phyloP scores from a whole-genome alignment of 345 rosid genomes.

The Bruguiera gymnorhiza region DNA sequence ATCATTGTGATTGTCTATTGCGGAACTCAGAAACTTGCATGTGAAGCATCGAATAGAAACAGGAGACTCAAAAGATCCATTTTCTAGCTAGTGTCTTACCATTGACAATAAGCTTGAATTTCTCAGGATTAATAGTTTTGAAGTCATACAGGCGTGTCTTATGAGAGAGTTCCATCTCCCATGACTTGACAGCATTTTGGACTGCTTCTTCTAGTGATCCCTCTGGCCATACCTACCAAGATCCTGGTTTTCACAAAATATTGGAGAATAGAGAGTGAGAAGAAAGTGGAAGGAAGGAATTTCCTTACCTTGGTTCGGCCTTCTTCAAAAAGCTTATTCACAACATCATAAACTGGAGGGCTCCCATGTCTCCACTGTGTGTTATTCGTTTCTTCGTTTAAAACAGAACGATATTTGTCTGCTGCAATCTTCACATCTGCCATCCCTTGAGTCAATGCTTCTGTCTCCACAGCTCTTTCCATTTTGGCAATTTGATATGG shows the following conservation, averaged over 20 bases:
- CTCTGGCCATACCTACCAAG: slow-evolving; percentile 61
- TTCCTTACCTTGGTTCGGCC: slow-evolving; percentile 28
- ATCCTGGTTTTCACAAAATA: neutral
- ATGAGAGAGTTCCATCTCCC: slow-evolving; percentile 90
- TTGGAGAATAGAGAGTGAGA: neutral
- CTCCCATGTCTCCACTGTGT: slow-evolving; percentile 25
- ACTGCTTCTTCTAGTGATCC: slow-evolving; percentile 77
- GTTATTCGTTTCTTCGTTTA: slow-evolving; percentile 17
- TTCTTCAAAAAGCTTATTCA: slow-evolving; percentile 35
- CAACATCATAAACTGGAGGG: slow-evolving; percentile 27
- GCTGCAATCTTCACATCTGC: neutral
- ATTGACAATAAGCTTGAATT: slow-evolving; percentile 69
- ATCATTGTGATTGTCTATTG: too few relatives aligned
- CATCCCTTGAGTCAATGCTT: too few relatives aligned
- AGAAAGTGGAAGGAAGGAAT: too few relatives aligned
- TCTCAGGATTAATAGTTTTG: slow-evolving; percentile 64
- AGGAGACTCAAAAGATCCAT: neutral
- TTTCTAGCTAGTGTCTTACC: slow-evolving; percentile 32
- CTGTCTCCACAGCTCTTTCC: too few relatives aligned
- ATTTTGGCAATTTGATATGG: too few relatives aligned
- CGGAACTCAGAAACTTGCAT: neutral
- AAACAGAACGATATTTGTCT: slow-evolving; percentile 15
- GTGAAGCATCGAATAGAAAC: neutral
- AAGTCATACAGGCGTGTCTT: slow-evolving; percentile 63
- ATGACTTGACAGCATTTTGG: slow-evolving; percentile 73